Evolutionary conservation across 441 rosid genomes (phyloP), one percentile per base, ranked within the genome.

Genomic region (Corymbia citriodora): DNA sequence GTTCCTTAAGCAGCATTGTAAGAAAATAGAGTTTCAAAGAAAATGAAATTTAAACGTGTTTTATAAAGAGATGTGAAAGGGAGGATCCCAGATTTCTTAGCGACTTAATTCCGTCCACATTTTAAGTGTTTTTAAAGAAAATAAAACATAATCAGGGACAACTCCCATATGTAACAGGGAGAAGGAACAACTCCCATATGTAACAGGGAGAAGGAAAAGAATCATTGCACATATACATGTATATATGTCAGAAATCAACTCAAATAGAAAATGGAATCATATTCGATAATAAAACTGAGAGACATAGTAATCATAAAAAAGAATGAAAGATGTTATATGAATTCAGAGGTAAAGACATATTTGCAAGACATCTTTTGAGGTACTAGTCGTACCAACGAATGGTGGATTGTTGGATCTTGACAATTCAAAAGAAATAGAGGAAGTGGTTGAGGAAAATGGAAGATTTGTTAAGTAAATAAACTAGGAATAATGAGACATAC

Each of bases 51-150:
- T 74, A 40, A 11, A 40, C 52, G 17, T 74, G 17, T 40, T 31
- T 21, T 40, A 6, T 7, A 74, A 15, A 74, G 50, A 74, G 17
- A 40, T 27, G 50, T 74, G 14, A 40, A 12, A 40, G 16, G 50
- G 17, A 45, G n/a, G 2, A 45, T 79, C 52, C n/a, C 2, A 23
- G 1, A 45, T 45, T 45, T 45, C 52, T 23, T 18, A 0, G 0
- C 15, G 3, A 45, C 3, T 48, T 12, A 74, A 40, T 21, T 74
- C 29, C 49, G 40, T 23, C 85, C 52, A 40, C 52, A 74, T 40
- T 40, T 74, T 40, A 11, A 40, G 52, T 74, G 52, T 18, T 12
- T 25, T 16, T 11, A 2, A 74, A 7, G 17, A 74, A 21, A 23
- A 19, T 11, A 40, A 74, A 21, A 74, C 5, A 40, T 74, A 40